A percentile compares a stretch with the other conserved stretches of the same genome.
Conservation (phyloP, 805 yeast genomes). For the Candida fluviatilis region DNA sequence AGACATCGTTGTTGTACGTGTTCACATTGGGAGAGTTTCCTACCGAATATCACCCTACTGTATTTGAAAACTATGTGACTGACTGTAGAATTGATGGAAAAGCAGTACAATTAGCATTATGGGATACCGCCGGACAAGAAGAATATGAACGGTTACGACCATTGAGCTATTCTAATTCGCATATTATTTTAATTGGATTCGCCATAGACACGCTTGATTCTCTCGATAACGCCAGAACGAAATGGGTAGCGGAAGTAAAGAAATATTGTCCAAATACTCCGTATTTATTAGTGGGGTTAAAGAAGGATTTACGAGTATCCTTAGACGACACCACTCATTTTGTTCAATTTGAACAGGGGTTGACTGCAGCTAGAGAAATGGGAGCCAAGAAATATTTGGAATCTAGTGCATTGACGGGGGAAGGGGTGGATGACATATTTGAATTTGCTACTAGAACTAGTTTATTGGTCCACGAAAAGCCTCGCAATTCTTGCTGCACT, state of each 20-base stretch:
- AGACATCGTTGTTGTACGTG: slow-evolving; percentile 84
- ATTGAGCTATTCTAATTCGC: slow-evolving; percentile 80
- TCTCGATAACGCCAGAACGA: slow-evolving; percentile 71
- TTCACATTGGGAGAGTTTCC: slow-evolving; percentile 93
- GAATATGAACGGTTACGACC: slow-evolving; percentile 91
- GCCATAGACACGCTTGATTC: slow-evolving; percentile 85
- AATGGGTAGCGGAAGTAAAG: slow-evolving; percentile 84
- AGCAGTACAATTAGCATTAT: slow-evolving; percentile 78
- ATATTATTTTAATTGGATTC: slow-evolving; percentile 80
- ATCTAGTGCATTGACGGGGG: slow-evolving; percentile 90
- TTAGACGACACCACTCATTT: slow-evolving; percentile 34
- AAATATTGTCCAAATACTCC: slow-evolving; percentile 81
- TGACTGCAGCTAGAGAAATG: slow-evolving; percentile 65
- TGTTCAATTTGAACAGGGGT: slow-evolving; percentile 59
- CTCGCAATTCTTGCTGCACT: slow-evolving; percentile 29
- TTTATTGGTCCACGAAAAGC: slow-evolving; percentile 40
- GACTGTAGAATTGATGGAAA: slow-evolving; percentile 94
- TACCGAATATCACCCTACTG: slow-evolving; percentile 89
- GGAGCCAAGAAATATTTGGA: slow-evolving; percentile 84
- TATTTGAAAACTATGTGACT: slow-evolving; percentile 90
- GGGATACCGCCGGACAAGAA: slow-evolving; percentile 98
- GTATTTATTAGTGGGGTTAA: slow-evolving; percentile 73
- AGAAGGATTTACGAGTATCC: slow-evolving; percentile 68
- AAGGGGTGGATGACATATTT: slow-evolving; percentile 91
- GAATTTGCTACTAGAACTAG: slow-evolving; percentile 88